Conservation (phyloP, 495 filamentous ascomycete genomes). For the Talaromyces trachyspermus region DNA sequence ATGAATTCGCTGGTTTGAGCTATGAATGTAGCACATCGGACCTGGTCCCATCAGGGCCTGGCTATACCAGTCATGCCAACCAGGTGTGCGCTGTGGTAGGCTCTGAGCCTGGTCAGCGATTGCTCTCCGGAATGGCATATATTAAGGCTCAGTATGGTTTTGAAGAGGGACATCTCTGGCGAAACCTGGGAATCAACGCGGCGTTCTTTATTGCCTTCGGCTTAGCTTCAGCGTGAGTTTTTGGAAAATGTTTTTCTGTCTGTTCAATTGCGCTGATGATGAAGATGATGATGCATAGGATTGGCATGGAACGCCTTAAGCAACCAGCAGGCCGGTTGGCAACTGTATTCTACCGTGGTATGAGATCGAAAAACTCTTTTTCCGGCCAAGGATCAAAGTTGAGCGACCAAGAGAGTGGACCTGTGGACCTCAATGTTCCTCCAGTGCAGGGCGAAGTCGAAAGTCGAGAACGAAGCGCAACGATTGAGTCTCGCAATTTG, state of each 20-base stretch:
- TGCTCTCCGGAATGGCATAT: slow-evolving; percentile 45
- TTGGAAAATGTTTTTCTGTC: neutral
- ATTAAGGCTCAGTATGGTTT: slow-evolving; percentile 49
- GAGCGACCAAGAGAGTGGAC: neutral
- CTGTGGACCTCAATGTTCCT: neutral
- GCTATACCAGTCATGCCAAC: neutral
- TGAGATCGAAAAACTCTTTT: neutral
- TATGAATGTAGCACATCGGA: slow-evolving; percentile 34
- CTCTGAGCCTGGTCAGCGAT: slow-evolving; percentile 34
- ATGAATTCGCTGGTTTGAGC: slow-evolving; percentile 53
- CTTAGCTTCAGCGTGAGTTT: neutral
- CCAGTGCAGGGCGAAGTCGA: neutral
- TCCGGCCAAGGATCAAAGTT: neutral
- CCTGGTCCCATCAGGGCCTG: slow-evolving; percentile 15
- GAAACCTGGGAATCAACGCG: slow-evolving; percentile 61
- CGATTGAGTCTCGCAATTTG: slow-evolving; percentile 56
- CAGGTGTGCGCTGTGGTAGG: slow-evolving; percentile 48
- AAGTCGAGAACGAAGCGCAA: neutral
- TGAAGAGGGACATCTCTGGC: slow-evolving; percentile 52
- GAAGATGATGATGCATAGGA: slow-evolving; percentile 2
- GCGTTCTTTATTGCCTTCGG: slow-evolving; percentile 43
- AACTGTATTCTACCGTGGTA: slow-evolving; percentile 18
- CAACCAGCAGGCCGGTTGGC: slow-evolving; percentile 17
- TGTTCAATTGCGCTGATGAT: neutral
- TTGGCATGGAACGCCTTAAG: slow-evolving; percentile 23